Percentiles rank a stretch among this genome's conserved stretches.
phyloP scores from a whole-genome alignment of 2,329 filamentous ascomycete genomes.

The Plectosphaerella cucumerina region DNA sequence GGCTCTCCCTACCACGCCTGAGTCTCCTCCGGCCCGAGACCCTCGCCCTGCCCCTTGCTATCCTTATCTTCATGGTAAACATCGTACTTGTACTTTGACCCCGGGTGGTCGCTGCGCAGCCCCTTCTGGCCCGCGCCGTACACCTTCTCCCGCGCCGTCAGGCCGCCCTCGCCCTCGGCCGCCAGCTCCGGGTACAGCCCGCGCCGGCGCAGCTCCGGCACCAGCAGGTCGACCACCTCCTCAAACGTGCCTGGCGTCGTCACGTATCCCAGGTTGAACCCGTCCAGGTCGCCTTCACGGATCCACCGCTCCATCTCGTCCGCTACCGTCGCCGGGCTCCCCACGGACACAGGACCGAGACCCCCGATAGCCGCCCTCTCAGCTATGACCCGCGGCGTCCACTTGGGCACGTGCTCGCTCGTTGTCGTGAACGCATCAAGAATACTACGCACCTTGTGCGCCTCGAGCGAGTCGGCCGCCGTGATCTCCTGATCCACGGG shows the following conservation, averaged over 20 bases:
- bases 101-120: slow-evolving; percentile 54
- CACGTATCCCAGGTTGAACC: slow-evolving; percentile 37
- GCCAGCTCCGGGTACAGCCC: slow-evolving; percentile 24
- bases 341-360: slow-evolving; percentile 28
- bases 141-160: slow-evolving; percentile 56
- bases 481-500: slow-evolving; percentile 55
- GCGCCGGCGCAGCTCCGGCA: slow-evolving; percentile 22
- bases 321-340: slow-evolving; percentile 35
- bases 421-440: slow-evolving; percentile 44
- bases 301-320: slow-evolving; percentile 42
- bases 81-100: slow-evolving; percentile 57
- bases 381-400: slow-evolving; percentile 39
- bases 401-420: slow-evolving; percentile 36
- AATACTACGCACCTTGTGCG: slow-evolving; percentile 44
- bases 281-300: slow-evolving; percentile 34
- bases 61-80: slow-evolving; percentile 51
- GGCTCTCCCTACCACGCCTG: too few relatives aligned
- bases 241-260: slow-evolving; percentile 34
- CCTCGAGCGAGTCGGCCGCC: slow-evolving; percentile 48
- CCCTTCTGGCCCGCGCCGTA: slow-evolving; percentile 56
- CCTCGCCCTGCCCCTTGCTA: neutral
- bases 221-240: slow-evolving; percentile 24
- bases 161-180: slow-evolving; percentile 23
- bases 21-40: neutral
- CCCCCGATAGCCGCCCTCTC: slow-evolving; percentile 37